Conservation (phyloP, 2,329 filamentous ascomycete species). For the Fonsecaea nubica region DNA sequence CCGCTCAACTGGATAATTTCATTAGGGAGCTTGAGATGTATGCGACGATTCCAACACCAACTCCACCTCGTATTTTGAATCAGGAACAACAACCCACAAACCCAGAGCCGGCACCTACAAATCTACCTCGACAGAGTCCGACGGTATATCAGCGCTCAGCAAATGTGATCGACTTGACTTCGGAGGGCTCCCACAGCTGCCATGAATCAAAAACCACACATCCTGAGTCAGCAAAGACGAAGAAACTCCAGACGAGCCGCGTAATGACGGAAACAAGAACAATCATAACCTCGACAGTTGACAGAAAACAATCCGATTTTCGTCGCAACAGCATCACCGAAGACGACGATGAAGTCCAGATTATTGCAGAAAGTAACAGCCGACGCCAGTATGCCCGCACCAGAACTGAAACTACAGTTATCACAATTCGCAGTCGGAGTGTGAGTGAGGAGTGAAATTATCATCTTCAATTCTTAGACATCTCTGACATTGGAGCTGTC, state of each 20-base stretch:
- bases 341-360: conserved; percentile 15
- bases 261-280: not conserved
- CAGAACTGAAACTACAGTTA: conserved; percentile 10
- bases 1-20: not conserved
- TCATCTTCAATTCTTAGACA: conserved; percentile 2
- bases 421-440: conserved; percentile 21
- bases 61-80: not conserved
- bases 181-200: not conserved
- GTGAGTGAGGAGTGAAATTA: conserved; percentile 20
- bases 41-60: not conserved
- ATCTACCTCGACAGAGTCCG: not conserved
- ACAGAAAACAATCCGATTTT: not conserved
- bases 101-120: not conserved
- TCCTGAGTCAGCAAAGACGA: not conserved
- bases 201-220: not conserved
- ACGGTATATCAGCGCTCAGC: not conserved
- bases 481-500: not conserved
- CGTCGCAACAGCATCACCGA: not conserved
- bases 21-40: not conserved
- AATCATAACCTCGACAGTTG: not conserved
- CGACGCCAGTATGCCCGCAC: not conserved
- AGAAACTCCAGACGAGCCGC: not conserved
- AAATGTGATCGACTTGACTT: not conserved
- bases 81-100: too few species aligned
- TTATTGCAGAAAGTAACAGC: conserved; percentile 10